phyloP scores from a whole-genome alignment of 1,284 basidiomycete genomes.

The Mycena citricolor region DNA sequence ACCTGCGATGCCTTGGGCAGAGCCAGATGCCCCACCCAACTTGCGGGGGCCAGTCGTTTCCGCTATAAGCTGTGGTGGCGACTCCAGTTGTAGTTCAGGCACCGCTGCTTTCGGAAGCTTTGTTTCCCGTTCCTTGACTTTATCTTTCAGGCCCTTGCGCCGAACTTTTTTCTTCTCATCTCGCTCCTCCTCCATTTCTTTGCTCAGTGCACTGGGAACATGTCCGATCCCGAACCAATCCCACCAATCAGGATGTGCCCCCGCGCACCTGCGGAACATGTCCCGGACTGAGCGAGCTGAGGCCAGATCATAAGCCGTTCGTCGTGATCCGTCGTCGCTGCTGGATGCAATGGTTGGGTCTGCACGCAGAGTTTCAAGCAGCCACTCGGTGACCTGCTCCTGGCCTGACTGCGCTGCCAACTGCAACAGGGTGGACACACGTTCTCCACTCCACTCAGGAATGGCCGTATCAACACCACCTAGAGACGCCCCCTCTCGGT shows the following conservation, averaged over 20 bases:
- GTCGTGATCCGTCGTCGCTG: constrained; percentile 37
- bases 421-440: constrained; percentile 72
- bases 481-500: constrained; percentile 65
- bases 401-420: constrained; percentile 76
- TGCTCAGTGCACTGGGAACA: constrained; percentile 82
- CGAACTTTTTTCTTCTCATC: constrained; percentile 85
- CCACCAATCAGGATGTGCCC: constrained; percentile 81
- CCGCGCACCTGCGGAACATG: constrained; percentile 85
- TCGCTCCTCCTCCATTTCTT: constrained; percentile 83
- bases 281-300: constrained; percentile 55
- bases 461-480: constrained; percentile 60
- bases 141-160: constrained; percentile 83
- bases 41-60: constrained; percentile 53
- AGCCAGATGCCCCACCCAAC: constrained; percentile 70
- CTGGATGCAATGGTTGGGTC: constrained; percentile 73
- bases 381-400: constrained; percentile 73
- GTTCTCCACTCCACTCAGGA: constrained; percentile 67
- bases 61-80: constrained; percentile 6
- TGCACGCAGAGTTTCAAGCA: constrained; percentile 78
- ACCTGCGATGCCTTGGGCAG: constrained; percentile 60
- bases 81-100: constrained; percentile 29
- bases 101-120: constrained; percentile 46
- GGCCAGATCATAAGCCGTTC: constrained; percentile 88
- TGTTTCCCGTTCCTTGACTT: constrained; percentile 78
- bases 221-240: constrained; percentile 86